phyloP scores from a whole-genome alignment of 2,329 filamentous ascomycete species.

The Gaeumannomyces tritici region DNA sequence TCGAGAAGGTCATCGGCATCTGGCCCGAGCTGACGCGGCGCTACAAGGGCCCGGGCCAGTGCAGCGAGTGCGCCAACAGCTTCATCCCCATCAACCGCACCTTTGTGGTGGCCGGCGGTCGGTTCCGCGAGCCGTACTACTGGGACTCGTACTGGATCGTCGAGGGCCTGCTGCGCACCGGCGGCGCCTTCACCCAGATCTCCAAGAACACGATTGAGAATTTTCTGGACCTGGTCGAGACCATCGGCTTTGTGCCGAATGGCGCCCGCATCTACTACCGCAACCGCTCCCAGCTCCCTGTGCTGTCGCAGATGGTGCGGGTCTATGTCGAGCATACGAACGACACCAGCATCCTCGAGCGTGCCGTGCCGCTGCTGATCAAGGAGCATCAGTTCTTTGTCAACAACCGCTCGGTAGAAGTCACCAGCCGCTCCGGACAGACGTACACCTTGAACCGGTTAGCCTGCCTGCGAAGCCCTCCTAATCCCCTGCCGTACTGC shows the following conservation, averaged over 20 bases:
- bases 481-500: not conserved
- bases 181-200: conserved; percentile 53
- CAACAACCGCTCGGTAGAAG: conserved; percentile 46
- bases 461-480: conserved; percentile 9
- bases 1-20: conserved; percentile 54
- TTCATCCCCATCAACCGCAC: conserved; percentile 58
- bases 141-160: conserved; percentile 65
- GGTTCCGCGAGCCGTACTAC: conserved; percentile 62
- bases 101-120: conserved; percentile 62
- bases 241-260: conserved; percentile 58
- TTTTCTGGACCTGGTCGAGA: conserved; percentile 56
- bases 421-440: conserved; percentile 31
- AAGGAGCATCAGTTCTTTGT: conserved; percentile 56
- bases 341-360: conserved; percentile 48
- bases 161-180: conserved; percentile 54
- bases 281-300: conserved; percentile 57
- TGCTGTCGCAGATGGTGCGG: conserved; percentile 57
- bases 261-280: conserved; percentile 59
- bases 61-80: conserved; percentile 51
- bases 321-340: conserved; percentile 55
- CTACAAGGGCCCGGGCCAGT: conserved; percentile 43
- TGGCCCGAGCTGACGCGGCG: conserved; percentile 58
- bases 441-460: conserved; percentile 49
- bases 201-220: conserved; percentile 61
- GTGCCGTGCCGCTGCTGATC: conserved; percentile 52